Percentiles rank a stretch among this genome's conserved stretches.
phyloP scores from a whole-genome alignment of 495 filamentous ascomycete genomes.

The Viridothelium virens region DNA sequence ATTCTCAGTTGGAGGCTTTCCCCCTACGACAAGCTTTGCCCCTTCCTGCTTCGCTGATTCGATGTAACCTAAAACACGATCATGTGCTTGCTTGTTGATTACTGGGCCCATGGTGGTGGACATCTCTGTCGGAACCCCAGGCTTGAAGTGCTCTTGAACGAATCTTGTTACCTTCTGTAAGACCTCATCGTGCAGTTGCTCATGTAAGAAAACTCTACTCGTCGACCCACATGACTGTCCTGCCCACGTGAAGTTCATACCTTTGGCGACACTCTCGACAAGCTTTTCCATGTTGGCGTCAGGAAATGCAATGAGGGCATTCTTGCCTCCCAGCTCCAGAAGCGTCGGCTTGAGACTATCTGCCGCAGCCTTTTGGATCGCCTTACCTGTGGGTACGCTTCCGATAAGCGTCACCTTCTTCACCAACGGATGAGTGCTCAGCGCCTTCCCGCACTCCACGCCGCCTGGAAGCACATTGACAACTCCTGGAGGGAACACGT shows the following conservation, averaged over 20 bases:
- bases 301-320: conserved; percentile 75
- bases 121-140: conserved; percentile 79
- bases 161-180: conserved; percentile 62
- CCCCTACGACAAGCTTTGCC: conserved; percentile 68
- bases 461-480: conserved; percentile 86
- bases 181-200: conserved; percentile 72
- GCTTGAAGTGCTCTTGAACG: conserved; percentile 58
- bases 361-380: conserved; percentile 85
- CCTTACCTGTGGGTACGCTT: conserved; percentile 69
- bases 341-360: conserved; percentile 87
- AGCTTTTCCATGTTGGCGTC: conserved; percentile 84
- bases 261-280: conserved; percentile 36
- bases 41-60: conserved; percentile 77
- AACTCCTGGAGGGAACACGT: conserved; percentile 89
- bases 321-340: conserved; percentile 86
- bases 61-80: conserved; percentile 76
- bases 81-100: conserved; percentile 78
- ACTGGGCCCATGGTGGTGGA: conserved; percentile 86
- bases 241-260: conserved; percentile 56
- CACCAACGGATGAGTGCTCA: conserved; percentile 65
- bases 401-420: conserved; percentile 94
- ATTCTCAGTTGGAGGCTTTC: conserved; percentile 39
- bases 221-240: conserved; percentile 90
- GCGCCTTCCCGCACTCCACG: conserved; percentile 62
- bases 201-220: conserved; percentile 79